These are phyloP conservation scores for Pigoraptor vietnamica DNA, from an alignment of 78 protist genomes.

Conservation along the genomic window DNA sequence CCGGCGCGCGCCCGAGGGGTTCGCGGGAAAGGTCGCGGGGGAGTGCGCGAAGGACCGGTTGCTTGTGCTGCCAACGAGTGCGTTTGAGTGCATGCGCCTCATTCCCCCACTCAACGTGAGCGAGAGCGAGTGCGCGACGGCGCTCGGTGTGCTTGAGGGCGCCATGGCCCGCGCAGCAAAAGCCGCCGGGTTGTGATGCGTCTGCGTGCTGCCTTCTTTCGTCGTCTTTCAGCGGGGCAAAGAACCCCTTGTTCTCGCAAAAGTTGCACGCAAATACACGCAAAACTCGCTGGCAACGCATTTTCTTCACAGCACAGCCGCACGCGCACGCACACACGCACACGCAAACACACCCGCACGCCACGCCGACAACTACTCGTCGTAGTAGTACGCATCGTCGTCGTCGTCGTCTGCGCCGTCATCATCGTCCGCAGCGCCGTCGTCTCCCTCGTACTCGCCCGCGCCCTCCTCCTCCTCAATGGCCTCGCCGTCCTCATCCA, in stretches of 20 bases:
- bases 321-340: too few relatives aligned
- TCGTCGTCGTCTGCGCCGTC: background rate
- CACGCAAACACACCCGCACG: too few relatives aligned
- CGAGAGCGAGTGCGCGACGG: slow-evolving; percentile 14
- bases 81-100: slow-evolving; percentile 35
- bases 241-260: too few relatives aligned
- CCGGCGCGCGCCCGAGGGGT: background rate
- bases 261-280: too few relatives aligned
- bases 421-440: background rate
- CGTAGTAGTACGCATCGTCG: background rate
- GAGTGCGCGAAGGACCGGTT: background rate
- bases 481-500: background rate
- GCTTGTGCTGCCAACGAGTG: slow-evolving; percentile 16
- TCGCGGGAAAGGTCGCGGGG: background rate
- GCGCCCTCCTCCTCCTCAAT: background rate
- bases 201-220: too few relatives aligned
- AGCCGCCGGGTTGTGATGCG: too few relatives aligned
- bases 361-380: background rate
- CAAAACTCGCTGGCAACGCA: too few relatives aligned
- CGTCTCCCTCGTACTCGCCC: background rate
- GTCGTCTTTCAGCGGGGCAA: too few relatives aligned
- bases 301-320: too few relatives aligned
- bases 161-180: slow-evolving; percentile 4
- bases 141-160: slow-evolving; percentile 14
- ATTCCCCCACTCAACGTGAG: slow-evolving; percentile 50